phyloP scores from a whole-genome alignment of 371 early-diverging fungal genomes.

The Rhizopus delemar region DNA sequence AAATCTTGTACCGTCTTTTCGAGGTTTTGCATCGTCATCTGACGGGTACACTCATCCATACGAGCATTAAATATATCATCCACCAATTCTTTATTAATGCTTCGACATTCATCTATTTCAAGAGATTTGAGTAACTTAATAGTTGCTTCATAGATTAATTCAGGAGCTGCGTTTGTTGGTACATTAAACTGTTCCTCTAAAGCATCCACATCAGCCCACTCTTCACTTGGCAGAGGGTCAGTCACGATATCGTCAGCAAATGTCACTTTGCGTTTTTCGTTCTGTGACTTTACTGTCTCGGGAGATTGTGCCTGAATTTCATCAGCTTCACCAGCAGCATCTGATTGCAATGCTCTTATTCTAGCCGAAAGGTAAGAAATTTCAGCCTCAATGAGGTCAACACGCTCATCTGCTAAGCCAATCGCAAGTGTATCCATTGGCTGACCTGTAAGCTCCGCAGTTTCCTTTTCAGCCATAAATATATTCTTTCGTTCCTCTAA shows the following conservation, averaged over 20 bases:
- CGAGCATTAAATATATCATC: constrained; percentile 77
- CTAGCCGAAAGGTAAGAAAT: constrained; percentile 73
- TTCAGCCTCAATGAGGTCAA: constrained; percentile 84
- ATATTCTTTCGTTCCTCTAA: constrained; percentile 71
- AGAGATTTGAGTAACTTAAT: constrained; percentile 69
- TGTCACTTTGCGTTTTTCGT: constrained; percentile 36
- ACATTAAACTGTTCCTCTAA: constrained; percentile 61
- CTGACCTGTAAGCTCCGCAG: constrained; percentile 51
- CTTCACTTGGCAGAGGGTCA: constrained; percentile 37
- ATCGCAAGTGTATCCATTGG: constrained; percentile 57
- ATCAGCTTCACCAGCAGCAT: constrained; percentile 61
- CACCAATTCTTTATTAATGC: constrained; percentile 70
- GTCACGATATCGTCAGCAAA: constrained; percentile 53
- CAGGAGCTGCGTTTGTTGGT: constrained; percentile 58
- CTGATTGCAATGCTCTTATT: constrained; percentile 70
- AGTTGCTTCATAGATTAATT: constrained; percentile 64
- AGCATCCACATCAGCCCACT: constrained; percentile 53
- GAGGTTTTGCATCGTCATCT: constrained; percentile 60
- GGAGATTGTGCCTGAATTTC: constrained; percentile 1
- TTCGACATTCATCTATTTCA: constrained; percentile 68
- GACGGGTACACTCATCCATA: constrained; percentile 62
- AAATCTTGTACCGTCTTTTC: constrained; percentile 76
- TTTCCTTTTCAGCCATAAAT: constrained; percentile 62
- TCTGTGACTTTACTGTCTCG: constrained; percentile 4
- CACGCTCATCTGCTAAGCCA: constrained; percentile 78